Conservation (phyloP, 768 basidiomycete species). For the Naematelia aurantialba region DNA sequence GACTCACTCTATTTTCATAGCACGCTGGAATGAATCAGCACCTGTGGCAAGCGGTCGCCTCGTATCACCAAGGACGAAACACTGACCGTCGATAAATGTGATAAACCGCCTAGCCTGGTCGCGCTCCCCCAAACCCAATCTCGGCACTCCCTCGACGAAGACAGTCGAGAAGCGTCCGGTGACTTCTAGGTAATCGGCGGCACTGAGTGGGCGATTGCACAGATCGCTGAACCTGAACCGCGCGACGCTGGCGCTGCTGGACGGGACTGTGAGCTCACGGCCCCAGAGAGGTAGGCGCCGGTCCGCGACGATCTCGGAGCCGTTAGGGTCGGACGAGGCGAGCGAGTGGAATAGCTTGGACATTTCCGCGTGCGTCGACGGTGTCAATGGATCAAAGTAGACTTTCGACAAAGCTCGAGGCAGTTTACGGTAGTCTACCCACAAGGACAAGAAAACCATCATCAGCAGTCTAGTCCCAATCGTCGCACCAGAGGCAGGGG, state of each 20-base stretch:
- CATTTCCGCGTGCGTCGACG: conserved; percentile 66
- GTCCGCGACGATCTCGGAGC: conserved; percentile 56
- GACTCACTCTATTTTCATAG: conserved; percentile 70
- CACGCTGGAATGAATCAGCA: conserved; percentile 59
- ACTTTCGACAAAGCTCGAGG: conserved; percentile 90
- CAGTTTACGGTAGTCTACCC: conserved; percentile 92
- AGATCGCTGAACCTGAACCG: conserved; percentile 80
- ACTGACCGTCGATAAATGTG: conserved; percentile 87
- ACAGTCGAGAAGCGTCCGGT: conserved; percentile 82
- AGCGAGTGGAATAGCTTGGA: conserved; percentile 77
- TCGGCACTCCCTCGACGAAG: conserved; percentile 80
- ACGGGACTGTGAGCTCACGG: conserved; percentile 70
- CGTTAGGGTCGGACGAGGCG: conserved; percentile 34
- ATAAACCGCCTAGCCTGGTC: conserved; percentile 94
- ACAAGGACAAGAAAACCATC: too few relatives aligned
- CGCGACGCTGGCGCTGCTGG: conserved; percentile 74
- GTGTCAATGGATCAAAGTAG: conserved; percentile 77
- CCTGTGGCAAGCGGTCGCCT: too few relatives aligned
- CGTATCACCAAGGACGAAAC: too few relatives aligned
- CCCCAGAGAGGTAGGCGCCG: conserved; percentile 84
- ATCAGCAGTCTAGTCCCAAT: too few relatives aligned
- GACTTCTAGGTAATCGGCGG: conserved; percentile 93
- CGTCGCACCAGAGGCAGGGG: too few relatives aligned
- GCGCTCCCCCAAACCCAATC: conserved; percentile 80
- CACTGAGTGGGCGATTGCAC: conserved; percentile 83